Percentiles rank a stretch among this genome's conserved stretches.
These are phyloP conservation scores for Epichloe uncinata DNA, from an alignment of 2,329 filamentous ascomycete genomes.

Conservation along the genomic window DNA sequence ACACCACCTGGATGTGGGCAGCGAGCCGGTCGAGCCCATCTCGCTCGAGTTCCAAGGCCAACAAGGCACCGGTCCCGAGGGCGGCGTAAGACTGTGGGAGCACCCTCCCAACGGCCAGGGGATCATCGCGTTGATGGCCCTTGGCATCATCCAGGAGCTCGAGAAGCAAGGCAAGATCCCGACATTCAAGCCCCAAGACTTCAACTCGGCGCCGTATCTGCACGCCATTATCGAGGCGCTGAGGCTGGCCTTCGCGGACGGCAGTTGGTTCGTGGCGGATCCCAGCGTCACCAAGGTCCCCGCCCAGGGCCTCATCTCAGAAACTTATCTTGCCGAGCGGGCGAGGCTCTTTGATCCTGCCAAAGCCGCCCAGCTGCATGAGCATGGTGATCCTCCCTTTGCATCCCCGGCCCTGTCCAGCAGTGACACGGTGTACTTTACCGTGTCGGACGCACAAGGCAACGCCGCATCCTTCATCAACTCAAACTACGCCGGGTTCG, in stretches of 20 bases:
- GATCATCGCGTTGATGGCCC: constrained; percentile 84
- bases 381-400: constrained; percentile 48
- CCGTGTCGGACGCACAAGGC: constrained; percentile 64
- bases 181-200: constrained; percentile 53
- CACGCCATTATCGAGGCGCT: constrained; percentile 82
- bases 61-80: constrained; percentile 34
- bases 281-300: constrained; percentile 60
- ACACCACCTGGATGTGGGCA: constrained; percentile 54
- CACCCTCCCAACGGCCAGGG: constrained; percentile 95
- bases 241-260: constrained; percentile 82
- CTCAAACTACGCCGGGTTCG: constrained; percentile 83
- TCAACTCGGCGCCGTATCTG: constrained; percentile 71
- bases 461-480: constrained; percentile 97
- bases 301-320: constrained; percentile 52
- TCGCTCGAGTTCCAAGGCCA: constrained; percentile 66
- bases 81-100: constrained; percentile 78
- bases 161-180: constrained; percentile 65
- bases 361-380: constrained; percentile 44
- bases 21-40: constrained; percentile 73
- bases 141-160: constrained; percentile 81
- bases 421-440: constrained; percentile 92
- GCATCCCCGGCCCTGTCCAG: constrained; percentile 62
- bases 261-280: constrained; percentile 80
- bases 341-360: constrained; percentile 43
- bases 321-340: constrained; percentile 61